Evolutionary conservation across 108 stramenopile genomes (phyloP).

Genomic region (Fistulifera solaris): DNA sequence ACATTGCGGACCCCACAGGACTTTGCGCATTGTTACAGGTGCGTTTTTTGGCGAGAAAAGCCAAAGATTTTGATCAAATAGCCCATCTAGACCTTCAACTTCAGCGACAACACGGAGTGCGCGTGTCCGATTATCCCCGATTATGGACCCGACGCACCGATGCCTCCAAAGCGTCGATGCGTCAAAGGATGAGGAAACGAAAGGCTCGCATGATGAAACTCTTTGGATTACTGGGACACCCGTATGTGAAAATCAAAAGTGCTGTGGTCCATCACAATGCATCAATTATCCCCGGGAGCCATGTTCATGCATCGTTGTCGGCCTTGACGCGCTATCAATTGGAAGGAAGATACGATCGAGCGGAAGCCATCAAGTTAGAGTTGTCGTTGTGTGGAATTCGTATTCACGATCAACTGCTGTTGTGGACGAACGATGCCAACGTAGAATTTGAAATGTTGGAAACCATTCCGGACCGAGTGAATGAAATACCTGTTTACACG

Average conservation of each 20-base stretch:
- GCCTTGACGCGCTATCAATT: background rate
- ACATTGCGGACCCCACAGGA: too few species aligned
- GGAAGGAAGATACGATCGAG: conserved; percentile 4
- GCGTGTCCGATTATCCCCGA: conserved; percentile 1
- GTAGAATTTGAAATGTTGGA: too few species aligned
- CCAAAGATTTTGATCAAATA: background rate
- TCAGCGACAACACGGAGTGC: background rate
- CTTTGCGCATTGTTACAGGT: background rate
- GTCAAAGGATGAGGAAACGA: background rate
- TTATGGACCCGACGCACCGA: background rate
- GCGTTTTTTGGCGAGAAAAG: conserved; percentile 1
- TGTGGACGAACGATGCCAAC: conserved; percentile 3
- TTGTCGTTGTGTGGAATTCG: background rate
- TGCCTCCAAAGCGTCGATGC: background rate
- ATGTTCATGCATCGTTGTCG: background rate
- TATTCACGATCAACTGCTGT: background rate
- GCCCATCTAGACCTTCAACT: background rate
- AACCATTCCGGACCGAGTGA: background rate
- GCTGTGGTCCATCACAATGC: too few species aligned
- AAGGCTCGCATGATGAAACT: background rate
- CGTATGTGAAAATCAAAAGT: background rate
- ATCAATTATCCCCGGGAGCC: background rate
- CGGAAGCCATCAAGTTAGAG: background rate
- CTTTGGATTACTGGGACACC: background rate
- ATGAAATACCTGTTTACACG: background rate